Conservation (phyloP, 2,329 filamentous ascomycete species). For the Diaporthe humulicola region DNA sequence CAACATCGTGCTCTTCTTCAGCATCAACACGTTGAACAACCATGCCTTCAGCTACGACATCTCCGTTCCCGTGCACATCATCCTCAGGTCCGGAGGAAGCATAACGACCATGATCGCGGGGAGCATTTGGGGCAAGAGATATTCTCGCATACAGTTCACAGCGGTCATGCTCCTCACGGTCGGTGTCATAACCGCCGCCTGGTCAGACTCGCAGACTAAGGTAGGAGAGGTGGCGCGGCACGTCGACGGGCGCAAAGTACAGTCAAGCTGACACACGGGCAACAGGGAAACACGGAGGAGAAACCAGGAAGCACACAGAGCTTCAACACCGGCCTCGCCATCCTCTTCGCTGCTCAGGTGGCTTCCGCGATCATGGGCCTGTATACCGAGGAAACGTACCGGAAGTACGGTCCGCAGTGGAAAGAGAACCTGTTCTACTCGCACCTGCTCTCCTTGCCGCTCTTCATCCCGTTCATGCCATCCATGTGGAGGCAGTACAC, state of each 20-base stretch:
- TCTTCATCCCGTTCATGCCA: conserved; percentile 80
- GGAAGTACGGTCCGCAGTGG: conserved; percentile 89
- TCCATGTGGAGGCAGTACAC: conserved; percentile 75
- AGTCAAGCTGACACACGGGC: conserved; percentile 45
- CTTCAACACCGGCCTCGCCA: conserved; percentile 79
- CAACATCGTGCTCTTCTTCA: conserved; percentile 92
- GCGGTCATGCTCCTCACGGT: conserved; percentile 87
- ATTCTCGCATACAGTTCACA: conserved; percentile 82
- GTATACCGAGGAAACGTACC: conserved; percentile 93
- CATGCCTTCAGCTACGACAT: conserved; percentile 98
- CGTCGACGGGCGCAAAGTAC: background rate
- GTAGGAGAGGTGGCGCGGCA: conserved; percentile 58
- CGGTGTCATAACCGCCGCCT: conserved; percentile 89
- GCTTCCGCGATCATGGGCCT: conserved; percentile 95
- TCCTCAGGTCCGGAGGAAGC: conserved; percentile 92
- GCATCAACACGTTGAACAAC: conserved; percentile 96
- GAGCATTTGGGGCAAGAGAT: conserved; percentile 86
- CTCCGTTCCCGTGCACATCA: conserved; percentile 96
- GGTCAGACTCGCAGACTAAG: conserved; percentile 90
- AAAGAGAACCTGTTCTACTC: conserved; percentile 97
- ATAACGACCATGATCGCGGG: conserved; percentile 97
- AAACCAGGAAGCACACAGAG: conserved; percentile 48
- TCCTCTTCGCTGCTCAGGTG: conserved; percentile 89
- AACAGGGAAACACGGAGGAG: conserved; percentile 44
- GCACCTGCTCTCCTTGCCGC: conserved; percentile 78